Base-by-base conservation (phyloP, 2,329 filamentous ascomycete species). In the Stachybotrys chartarum region DNA sequence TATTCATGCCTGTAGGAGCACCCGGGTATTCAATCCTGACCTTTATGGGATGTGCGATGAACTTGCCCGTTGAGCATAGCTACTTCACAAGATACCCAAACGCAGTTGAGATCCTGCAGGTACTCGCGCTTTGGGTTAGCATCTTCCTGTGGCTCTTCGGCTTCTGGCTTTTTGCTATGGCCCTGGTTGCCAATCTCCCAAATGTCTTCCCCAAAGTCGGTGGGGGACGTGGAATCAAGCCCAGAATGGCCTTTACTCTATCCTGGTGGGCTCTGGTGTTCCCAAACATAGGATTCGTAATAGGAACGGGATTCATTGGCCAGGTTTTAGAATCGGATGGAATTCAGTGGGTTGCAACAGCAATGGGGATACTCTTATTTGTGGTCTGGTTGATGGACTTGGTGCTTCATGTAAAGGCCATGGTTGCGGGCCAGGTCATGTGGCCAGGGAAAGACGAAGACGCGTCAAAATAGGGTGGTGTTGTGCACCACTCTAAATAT, bases 131-230 rank as follows among this genome's bases (percentile, higher is more conserved):
- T 3, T 67, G 64, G 64, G 50, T 59, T 16, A 53, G 61, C 0
- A 56, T 66, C 39, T 66, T 63, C 59, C 63, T 66, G 31, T 66
- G 64, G 64, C 63, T 64, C 12, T 58, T 66, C 5, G 61, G 55
- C 0, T 60, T 66, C 24, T 66, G 64, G 64, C 64, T 66, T 52
- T 65, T 65, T 42, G 57, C 58, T 1, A 63, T 67, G 14, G 63
- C 58, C 1, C 53, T 64, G 1, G 51, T 66, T 12, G 60, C 65
- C 1, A 63, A 63, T 0, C 16, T 65, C 8, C 58, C 58, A 0
- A 58, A 59, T 1, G 56, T 55, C 1, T 32, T 51, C 32, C 49
- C 49, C 7, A 31, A 51, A 14, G 30, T 51, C 17, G 49, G 49
- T 8, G 49, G 49, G 8, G 24, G 30, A 14, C 30, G 32, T 16